Evolutionary conservation across 148 eudicot species (phyloP), one percentile per base, ranked within the genome.

Genomic region (Amaranthus hypochondriacus): DNA sequence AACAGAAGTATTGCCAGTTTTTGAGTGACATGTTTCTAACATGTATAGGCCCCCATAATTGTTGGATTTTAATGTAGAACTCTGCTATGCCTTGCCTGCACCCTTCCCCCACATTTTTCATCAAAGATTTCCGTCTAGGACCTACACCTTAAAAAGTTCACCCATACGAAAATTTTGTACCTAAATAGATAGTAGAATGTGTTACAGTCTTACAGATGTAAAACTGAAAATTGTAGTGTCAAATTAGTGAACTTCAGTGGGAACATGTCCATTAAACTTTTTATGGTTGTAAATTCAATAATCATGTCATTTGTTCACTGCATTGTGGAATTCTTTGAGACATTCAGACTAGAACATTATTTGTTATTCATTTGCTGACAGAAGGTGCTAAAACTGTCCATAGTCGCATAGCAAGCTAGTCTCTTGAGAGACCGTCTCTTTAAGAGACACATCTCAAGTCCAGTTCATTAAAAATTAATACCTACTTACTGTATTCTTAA

Each of bases 11-110:
- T 79, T 75, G 5, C 74, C 21, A 42, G 71, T 63, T 62, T 62
- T 68, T 81, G 73, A 77, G 80, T 57, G 75, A 81, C 67, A 68
- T 81, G 67, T 77, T 76, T 68, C 77, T 68, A 69, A 69, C 77
- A 68, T 81, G 83, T 81, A 81, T 81, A 76, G 83, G 83, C 65
- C 77, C 77, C 83, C 7, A 69, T 77, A 73, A 50, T 81, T 58
- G 60, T 77, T 6, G 77, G 62, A 47, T 68, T 80, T 44, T 81
- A 76, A 73, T 72, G 21, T 62, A 59, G 8, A 74, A n/a, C 39
- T 69, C 56, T 46, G 6, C 4, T 13, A 64, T 55, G 53, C 56
- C 47, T 63, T 21, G 13, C 18, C 13, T 48, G 12, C 14, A n/a
- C 6, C 48, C n/a, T 9, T 11, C 28, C 13, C 12, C 55, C 47